These are phyloP conservation scores for Paraphaeosphaeria sporulosa DNA, from an alignment of 2,329 filamentous ascomycete genomes.

Conservation along the genomic window DNA sequence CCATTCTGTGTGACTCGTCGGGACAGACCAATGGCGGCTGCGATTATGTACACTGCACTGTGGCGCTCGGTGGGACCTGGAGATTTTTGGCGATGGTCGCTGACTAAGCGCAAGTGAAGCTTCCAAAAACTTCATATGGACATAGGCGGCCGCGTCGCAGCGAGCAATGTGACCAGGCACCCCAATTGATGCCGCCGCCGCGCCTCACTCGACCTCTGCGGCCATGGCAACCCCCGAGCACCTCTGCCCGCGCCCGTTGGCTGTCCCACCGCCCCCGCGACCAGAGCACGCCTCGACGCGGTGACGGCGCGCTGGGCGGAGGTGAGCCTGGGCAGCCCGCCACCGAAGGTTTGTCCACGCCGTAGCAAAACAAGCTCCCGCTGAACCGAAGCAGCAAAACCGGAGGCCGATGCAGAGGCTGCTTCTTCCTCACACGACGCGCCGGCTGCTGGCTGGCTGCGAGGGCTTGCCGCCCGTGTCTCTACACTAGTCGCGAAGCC, in stretches of 20 bases:
- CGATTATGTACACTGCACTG: background rate
- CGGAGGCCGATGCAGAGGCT: background rate
- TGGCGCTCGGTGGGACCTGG: background rate
- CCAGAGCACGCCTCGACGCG: conserved; percentile 15
- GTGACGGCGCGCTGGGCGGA: conserved; percentile 15
- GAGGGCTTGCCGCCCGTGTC: background rate
- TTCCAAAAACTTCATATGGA: conserved; percentile 14
- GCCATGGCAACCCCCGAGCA: conserved; percentile 54
- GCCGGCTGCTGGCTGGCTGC: background rate
- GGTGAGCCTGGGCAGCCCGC: conserved; percentile 3
- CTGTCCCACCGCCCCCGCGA: conserved; percentile 28
- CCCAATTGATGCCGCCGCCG: conserved; percentile 56
- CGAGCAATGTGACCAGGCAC: conserved; percentile 42
- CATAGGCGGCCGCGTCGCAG: conserved; percentile 15
- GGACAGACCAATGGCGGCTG: background rate
- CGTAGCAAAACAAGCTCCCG: background rate
- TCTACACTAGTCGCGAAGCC: background rate
- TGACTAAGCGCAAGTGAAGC: conserved; percentile 16
- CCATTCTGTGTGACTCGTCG: background rate
- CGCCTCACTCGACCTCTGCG: conserved; percentile 51
- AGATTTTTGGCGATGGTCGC: conserved; percentile 5
- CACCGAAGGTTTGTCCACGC: conserved; percentile 3
- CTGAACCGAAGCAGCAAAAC: background rate
- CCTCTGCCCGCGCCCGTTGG: conserved; percentile 43
- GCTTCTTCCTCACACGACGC: background rate